Conservation (phyloP, 2,329 filamentous ascomycete genomes). For the Scedosporium dehoogii region DNA sequence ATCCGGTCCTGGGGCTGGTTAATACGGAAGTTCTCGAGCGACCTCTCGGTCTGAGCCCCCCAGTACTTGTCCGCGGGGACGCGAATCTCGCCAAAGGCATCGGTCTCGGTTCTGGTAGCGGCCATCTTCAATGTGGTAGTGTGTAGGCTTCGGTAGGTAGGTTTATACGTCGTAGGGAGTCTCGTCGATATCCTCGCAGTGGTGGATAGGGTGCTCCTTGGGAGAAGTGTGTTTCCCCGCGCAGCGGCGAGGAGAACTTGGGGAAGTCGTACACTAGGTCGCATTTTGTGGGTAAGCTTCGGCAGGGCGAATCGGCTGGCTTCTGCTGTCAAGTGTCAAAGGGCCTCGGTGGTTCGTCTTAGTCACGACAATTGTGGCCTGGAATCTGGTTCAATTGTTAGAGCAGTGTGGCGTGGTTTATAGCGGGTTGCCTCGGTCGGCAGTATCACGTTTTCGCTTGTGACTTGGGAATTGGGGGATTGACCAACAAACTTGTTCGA, state of each 20-base stretch:
- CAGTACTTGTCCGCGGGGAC: conserved; percentile 92
- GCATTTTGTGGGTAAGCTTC: conserved; percentile 3
- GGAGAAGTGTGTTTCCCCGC: neutral
- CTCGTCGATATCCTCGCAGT: neutral
- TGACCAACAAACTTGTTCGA: neutral
- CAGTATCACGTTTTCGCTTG: neutral
- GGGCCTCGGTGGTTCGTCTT: neutral
- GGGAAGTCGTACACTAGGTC: conserved; percentile 1
- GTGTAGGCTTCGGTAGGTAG: conserved; percentile 22
- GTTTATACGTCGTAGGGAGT: conserved; percentile 8
- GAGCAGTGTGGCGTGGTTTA: neutral
- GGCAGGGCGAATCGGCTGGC: neutral
- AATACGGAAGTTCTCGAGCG: conserved; percentile 96
- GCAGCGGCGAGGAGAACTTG: conserved; percentile 1
- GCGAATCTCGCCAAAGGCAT: conserved; percentile 96
- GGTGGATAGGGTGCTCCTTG: neutral
- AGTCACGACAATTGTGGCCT: neutral
- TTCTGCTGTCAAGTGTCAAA: neutral
- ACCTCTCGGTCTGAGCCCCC: conserved; percentile 95
- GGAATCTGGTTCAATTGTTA: neutral
- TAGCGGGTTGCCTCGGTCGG: neutral
- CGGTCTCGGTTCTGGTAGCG: conserved; percentile 71
- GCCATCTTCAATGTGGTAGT: conserved; percentile 38
- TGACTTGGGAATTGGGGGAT: neutral
- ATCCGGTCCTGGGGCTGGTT: conserved; percentile 99